Percentiles rank a stretch among this genome's conserved stretches.
These are phyloP conservation scores for Rachicladosporium sp. DNA, from an alignment of 2,329 filamentous ascomycete species.

Conservation along the genomic window DNA sequence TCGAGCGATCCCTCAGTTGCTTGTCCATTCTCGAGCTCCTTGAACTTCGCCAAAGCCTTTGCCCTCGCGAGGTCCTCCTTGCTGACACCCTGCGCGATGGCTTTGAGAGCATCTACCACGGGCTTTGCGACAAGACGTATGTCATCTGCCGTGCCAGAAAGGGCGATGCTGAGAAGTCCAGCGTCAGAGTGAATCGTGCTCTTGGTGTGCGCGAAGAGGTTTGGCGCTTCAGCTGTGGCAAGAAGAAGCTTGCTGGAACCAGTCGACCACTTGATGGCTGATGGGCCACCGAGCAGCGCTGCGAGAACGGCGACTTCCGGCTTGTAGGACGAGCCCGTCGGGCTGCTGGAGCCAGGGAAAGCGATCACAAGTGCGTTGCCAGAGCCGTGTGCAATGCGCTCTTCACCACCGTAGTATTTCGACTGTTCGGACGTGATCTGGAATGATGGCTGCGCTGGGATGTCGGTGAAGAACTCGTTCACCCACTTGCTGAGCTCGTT, in stretches of 20 bases:
- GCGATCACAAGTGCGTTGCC: conserved; percentile 80
- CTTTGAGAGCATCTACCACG: conserved; percentile 71
- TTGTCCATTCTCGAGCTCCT: conserved; percentile 71
- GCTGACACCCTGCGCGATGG: conserved; percentile 55
- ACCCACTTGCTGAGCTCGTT: conserved; percentile 77
- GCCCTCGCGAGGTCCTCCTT: conserved; percentile 88
- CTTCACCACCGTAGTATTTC: conserved; percentile 92
- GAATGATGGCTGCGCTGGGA: conserved; percentile 42
- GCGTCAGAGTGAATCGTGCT: conserved; percentile 88
- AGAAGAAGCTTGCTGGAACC: conserved; percentile 87
- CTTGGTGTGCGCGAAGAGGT: conserved; percentile 57
- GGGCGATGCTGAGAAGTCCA: conserved; percentile 72
- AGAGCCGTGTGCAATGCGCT: conserved; percentile 64
- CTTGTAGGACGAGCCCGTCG: conserved; percentile 63
- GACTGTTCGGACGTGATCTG: conserved; percentile 49
- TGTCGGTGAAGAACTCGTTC: conserved; percentile 74
- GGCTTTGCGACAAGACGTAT: conserved; percentile 64
- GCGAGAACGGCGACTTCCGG: conserved; percentile 80
- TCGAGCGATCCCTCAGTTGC: conserved; percentile 65
- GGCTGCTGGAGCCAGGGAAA: conserved; percentile 79
- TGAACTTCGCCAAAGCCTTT: conserved; percentile 84
- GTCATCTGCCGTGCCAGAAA: conserved; percentile 61
- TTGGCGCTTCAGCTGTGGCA: conserved; percentile 53
- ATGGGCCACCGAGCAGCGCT: conserved; percentile 78
- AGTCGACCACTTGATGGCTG: conserved; percentile 87